These are phyloP conservation scores for Davidsoniella virescens DNA, from an alignment of 2,329 filamentous ascomycete genomes.

Conservation along the genomic window DNA sequence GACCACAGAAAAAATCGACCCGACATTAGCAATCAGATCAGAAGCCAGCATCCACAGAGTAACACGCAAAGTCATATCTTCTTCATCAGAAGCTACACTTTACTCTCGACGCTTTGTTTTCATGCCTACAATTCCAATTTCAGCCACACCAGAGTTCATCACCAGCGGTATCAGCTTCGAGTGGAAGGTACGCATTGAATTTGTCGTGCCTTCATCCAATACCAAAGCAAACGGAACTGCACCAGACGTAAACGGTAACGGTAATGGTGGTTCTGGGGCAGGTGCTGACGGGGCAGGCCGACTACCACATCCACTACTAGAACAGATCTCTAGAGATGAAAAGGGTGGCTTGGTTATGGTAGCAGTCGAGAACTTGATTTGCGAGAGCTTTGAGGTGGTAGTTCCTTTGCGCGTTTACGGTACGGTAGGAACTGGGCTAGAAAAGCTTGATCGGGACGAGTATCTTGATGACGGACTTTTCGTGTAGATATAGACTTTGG, in stretches of 20 bases:
- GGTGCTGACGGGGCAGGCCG: slow-evolving; percentile 13
- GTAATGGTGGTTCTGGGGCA: not conserved
- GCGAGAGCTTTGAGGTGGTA: slow-evolving; percentile 80
- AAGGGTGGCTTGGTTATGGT: slow-evolving; percentile 57
- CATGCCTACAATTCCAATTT: slow-evolving; percentile 63
- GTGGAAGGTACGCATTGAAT: slow-evolving; percentile 84
- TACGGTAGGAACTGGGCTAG: slow-evolving; percentile 39
- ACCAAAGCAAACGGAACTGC: not conserved
- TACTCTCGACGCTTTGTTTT: slow-evolving; percentile 70
- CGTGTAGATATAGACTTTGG: slow-evolving; percentile 18
- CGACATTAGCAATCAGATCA: slow-evolving; percentile 65
- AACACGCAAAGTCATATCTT: slow-evolving; percentile 66
- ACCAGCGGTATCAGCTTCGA: slow-evolving; percentile 76
- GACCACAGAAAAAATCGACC: slow-evolving; percentile 68
- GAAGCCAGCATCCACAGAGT: slow-evolving; percentile 74
- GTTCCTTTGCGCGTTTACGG: slow-evolving; percentile 74
- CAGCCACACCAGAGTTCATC: slow-evolving; percentile 77
- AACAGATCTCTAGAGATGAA: slow-evolving; percentile 65
- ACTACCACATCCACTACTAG: slow-evolving; percentile 42
- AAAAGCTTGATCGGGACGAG: slow-evolving; percentile 39
- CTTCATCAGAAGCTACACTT: slow-evolving; percentile 65
- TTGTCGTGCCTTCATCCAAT: slow-evolving; percentile 50
- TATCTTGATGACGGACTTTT: slow-evolving; percentile 30
- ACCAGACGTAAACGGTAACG: not conserved
- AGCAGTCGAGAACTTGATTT: slow-evolving; percentile 59